Evolutionary conservation across 2,329 filamentous ascomycete species (phyloP), one percentile per base, ranked within the genome.

Genomic region (Sordariomycetes sp.): DNA sequence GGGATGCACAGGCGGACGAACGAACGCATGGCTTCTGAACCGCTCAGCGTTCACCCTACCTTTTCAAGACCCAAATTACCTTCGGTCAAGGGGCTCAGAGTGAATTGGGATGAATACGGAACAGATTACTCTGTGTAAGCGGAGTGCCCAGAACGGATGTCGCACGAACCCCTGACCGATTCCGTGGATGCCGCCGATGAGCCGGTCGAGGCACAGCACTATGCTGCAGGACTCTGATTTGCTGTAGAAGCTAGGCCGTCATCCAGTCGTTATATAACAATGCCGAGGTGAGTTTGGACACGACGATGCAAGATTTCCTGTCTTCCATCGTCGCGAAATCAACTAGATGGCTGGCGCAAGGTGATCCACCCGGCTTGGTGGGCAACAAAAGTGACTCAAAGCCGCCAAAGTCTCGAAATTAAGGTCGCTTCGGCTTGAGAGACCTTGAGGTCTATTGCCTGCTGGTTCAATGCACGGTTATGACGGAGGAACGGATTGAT

Each of bases 211-310:
- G n/a, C 24, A 32, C 51, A 50, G 45, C 34, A 32, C 25, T 52
- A 52, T 8, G 10, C 55, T 56, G 55, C 55, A 56, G 55, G 55
- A 28, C 52, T 48, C 55, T 48, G 55, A 42, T 52, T 52, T 34
- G 45, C 42, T 22, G 50, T 48, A 56, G 50, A 39, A 42, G 20
- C 34, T 28, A 25, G 50, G 24, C 48, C 20, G n/a, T 52, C 52
- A 39, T 52, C 51, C 51, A 32, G 34, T 52, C 17, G 51, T 52
- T 52, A 52, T 56, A 39, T 36, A 32, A 52, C 22, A 52, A 25
- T 48, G 22, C 45, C 45, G 45, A 50, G 22, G 45, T 10, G 45
- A 22, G 20, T 20, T 50, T 50, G 8, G 45, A 22, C 22, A 20
- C 12, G 22, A 50, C 13, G 22, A 50, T 6, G 22, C 45, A 24